These are phyloP conservation scores for Neurospora hispaniola DNA, from an alignment of 495 filamentous ascomycete species.

Conservation along the genomic window DNA sequence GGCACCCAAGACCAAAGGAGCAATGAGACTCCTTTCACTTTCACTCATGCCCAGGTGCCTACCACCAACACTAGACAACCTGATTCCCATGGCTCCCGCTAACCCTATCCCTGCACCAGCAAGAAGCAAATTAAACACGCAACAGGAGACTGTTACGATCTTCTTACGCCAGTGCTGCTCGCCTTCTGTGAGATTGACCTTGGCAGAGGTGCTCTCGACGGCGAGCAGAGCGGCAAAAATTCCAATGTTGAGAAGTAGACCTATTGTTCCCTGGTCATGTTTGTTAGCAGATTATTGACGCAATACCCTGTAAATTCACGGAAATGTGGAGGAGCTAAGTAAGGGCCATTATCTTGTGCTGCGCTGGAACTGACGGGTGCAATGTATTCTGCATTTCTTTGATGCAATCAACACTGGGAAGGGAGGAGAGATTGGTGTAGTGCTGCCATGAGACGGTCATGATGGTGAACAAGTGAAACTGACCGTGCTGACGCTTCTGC, in stretches of 20 bases:
- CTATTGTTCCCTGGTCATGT: slow-evolving; percentile 12
- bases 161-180: slow-evolving; percentile 24
- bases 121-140: slow-evolving; percentile 18
- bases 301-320: too few species aligned
- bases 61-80: neutral
- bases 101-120: slow-evolving; percentile 16
- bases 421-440: neutral
- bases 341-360: neutral
- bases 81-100: slow-evolving; percentile 11
- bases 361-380: neutral
- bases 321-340: neutral
- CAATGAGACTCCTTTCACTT: slow-evolving; percentile 9
- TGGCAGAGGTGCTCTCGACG: slow-evolving; percentile 9
- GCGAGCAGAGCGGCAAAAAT: slow-evolving; percentile 13
- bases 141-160: slow-evolving; percentile 17
- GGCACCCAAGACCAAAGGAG: slow-evolving; percentile 12
- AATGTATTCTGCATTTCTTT: neutral
- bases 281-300: neutral
- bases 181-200: slow-evolving; percentile 17
- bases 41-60: neutral
- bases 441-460: neutral
- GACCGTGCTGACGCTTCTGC: neutral
- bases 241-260: slow-evolving; percentile 14
- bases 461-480: neutral
- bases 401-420: neutral